Base-by-base conservation (phyloP, 108 stramenopile species). In the Pseudonitzschia pungens region DNA sequence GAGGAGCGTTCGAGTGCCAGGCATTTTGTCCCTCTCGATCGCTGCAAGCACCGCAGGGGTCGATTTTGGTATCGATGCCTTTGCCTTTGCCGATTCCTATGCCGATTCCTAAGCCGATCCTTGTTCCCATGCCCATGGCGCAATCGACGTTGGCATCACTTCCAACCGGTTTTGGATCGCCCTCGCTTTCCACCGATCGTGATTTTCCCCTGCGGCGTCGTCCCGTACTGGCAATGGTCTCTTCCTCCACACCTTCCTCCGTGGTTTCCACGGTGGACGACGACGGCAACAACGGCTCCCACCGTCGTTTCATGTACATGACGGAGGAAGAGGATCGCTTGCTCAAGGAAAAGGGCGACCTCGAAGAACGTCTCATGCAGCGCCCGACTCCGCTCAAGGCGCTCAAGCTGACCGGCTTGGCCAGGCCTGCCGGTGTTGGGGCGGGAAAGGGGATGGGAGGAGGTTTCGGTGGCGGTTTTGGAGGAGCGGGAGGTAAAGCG, bases 291-390 rank as follows among this genome's bases (percentile, higher is more conserved):
- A 20, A 10, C 26, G 54, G 21, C 4, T 2, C 5, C n/a, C 44
- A 28, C n/a, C 24, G 64, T 29, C 62, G 63, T 1, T 73, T 73
- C 63, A 73, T 73, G 72, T 73, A 65, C 72, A 73, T 73, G 72
- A 73, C 63, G n/a, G 48, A 51, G 53, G 72, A 73, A 65, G 62
- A 73, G 28, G 72, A 73, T 52, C 42, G 32, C 9, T 41, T 65
- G 29, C 31, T 73, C 4, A 53, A 54, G 36, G 63, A 73, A 54
- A 64, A 73, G 26, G 72, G 72, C 10, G 72, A 73, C 15, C 53
- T 57, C 40, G 72, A 73, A 52, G 33, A 50, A 40, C 28, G 63
- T 36, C 72, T 73, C 28, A 73, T 73, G 72, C 40, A 33, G n/a
- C 63, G 18, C 29, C 64, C 64, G 2, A 43, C 48, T 12, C 63